Evolutionary conservation across 2,329 filamentous ascomycete genomes (phyloP), one percentile per base, ranked within the genome.

Genomic region (Penicillium sp.): DNA sequence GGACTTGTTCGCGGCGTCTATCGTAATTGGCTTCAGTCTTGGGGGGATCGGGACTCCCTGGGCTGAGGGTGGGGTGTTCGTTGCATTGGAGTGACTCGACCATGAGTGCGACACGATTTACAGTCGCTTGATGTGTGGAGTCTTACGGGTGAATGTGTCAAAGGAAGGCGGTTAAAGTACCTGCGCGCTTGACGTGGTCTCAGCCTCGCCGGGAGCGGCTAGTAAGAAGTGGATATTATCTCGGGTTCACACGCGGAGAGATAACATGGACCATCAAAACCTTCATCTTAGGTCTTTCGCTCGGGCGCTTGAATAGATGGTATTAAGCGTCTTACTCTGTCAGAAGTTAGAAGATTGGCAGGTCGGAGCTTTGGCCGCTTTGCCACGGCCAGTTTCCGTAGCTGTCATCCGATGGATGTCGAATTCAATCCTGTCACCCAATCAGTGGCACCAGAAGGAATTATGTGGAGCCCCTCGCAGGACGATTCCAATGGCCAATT

Each of bases 1-100:
- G 35, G 1, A 62, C 51, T 31, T 58, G 53, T n/a, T 60, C 49
- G 2, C 43, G 49, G 6, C 31, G 56, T 35, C 55, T 50, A 27
- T 14, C 46, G 22, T 49, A 59, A 4, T 22, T 43, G 33, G 37
- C 7, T 36, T 53, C 33, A 2, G 33, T 13, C 4, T 24, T 6
- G 7, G 22, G 39, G 35, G 19, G 19, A 33, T 31, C 19, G 33
- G 14, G 5, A 39, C 6, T 11, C 39, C 2, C 35, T 33, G 14
- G 19, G 10, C 10, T 4, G 14, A 3, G n/a, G 5, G 5, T n/a
- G 19, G 27, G 27, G 27, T 35, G n/a, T 11, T 33, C 46, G 4
- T 49, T 24, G 31, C 31, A 11, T 2, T 19, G 27, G n/a, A 35
- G n/a, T 13, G n/a, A 14, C 31, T 49, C 13, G 16, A n/a, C n/a